Conservation (phyloP, 1,139 yeast species). For the Entelexis paramagnoliae region DNA sequence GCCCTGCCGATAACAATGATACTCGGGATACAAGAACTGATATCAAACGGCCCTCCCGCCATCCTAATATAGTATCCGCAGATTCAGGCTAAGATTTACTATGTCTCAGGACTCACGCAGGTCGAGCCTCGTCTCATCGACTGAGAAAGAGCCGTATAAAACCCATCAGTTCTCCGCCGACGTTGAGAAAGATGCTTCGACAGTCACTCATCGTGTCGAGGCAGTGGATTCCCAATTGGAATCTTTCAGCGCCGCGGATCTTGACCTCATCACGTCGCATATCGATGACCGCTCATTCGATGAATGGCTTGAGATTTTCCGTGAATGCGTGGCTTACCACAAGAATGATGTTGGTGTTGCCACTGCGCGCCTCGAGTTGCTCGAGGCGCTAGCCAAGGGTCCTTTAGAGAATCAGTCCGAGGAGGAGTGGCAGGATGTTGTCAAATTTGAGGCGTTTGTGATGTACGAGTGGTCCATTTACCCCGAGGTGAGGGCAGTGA, state of each 20-base stretch:
- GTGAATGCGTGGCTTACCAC: slow-evolving; percentile 36
- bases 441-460: slow-evolving; percentile 31
- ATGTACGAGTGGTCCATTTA: slow-evolving; percentile 41
- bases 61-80: too few species aligned
- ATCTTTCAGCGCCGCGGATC: slow-evolving; percentile 10
- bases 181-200: not conserved
- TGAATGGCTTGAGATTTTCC: slow-evolving; percentile 36
- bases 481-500: slow-evolving; percentile 42
- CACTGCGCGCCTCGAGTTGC: slow-evolving; percentile 28
- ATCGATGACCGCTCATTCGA: slow-evolving; percentile 22
- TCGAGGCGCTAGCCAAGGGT: slow-evolving; percentile 21
- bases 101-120: not conserved
- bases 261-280: slow-evolving; percentile 17
- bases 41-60: too few species aligned
- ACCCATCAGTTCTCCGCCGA: not conserved
- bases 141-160: not conserved
- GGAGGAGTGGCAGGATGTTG: slow-evolving; percentile 30
- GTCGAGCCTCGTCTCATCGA: not conserved
- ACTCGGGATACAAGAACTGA: too few species aligned
- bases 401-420: slow-evolving; percentile 2
- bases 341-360: slow-evolving; percentile 42
- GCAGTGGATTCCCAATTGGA: not conserved
- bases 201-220: not conserved
- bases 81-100: too few species aligned
- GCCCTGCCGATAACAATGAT: too few species aligned